Base-by-base conservation (phyloP, 2,329 filamentous ascomycete species). In the Ophiosphaerella korrae region DNA sequence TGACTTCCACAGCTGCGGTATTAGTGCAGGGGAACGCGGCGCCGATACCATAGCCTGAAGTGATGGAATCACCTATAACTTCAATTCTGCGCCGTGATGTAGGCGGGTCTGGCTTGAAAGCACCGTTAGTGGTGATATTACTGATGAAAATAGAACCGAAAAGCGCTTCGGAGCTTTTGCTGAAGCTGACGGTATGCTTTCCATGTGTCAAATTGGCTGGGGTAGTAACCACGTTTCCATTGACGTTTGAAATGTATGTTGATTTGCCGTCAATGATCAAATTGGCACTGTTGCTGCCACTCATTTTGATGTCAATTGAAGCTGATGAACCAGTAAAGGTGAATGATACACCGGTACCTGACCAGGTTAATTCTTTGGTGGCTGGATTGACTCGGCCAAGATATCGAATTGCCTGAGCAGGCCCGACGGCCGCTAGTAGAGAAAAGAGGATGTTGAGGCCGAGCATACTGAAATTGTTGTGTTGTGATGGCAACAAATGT, bases 21-120 rank as follows among this genome's bases (percentile, higher is more conserved):
- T 78, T 74, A 3, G 63, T 63, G 56, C 77, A 79, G 8, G 76
- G 76, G 14, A 68, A 54, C 5, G 62, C 60, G 35, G 74, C 77
- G 46, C 77, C 75, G 12, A 78, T 68, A 2, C 77, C 77, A 51
- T 79, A 78, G 3, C 75, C 77, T 3, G 77, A 76, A 2, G 67
- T 74, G 54, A 78, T 78, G 21, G 75, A 78, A 60, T 79, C 77
- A 7, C 77, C 77, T 24, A 79, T 75, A 39, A 78, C 60, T 53
- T 79, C 75, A 35, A 79, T 77, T 49, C 72, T 72, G 21, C 72
- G 74, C 8, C 58, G 60, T 3, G 67, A 64, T 1, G 50, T 52
- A 7, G 52, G 21, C 2, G 37, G 41, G 13, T 60, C 55, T 3
- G 55, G 32, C 12, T 56, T 49, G 16, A 74, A 52, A 7, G 46